Conservation (phyloP, 768 basidiomycete species). For the Lactarius trivialis region DNA sequence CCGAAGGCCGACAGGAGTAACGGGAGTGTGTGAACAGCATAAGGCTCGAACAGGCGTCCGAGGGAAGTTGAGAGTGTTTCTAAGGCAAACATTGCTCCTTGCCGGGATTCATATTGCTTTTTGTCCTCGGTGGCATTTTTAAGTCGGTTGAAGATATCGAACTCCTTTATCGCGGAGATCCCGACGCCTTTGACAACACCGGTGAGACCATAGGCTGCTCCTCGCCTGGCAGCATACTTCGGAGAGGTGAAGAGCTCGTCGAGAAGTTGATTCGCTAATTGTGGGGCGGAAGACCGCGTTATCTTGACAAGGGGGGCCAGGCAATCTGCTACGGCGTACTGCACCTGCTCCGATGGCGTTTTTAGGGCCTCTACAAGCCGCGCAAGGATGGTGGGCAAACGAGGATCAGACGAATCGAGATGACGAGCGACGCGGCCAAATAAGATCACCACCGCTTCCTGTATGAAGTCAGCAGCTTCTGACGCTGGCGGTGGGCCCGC, state of each 20-base stretch:
- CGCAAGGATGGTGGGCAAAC: slow-evolving; percentile 77
- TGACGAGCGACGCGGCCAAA: slow-evolving; percentile 91
- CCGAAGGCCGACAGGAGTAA: slow-evolving; percentile 81
- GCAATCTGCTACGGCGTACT: slow-evolving; percentile 94
- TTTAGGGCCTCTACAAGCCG: slow-evolving; percentile 82
- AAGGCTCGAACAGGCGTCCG: slow-evolving; percentile 90
- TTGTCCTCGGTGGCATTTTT: slow-evolving; percentile 81
- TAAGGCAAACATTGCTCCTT: slow-evolving; percentile 92
- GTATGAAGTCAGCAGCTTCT: slow-evolving; percentile 79
- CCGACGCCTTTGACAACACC: slow-evolving; percentile 92
- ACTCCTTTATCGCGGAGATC: slow-evolving; percentile 77
- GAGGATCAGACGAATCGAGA: slow-evolving; percentile 65
- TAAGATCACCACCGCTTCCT: slow-evolving; percentile 91
- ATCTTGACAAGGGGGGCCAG: slow-evolving; percentile 76
- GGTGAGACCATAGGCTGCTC: slow-evolving; percentile 93
- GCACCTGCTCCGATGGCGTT: slow-evolving; percentile 94
- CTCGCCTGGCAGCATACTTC: slow-evolving; percentile 93
- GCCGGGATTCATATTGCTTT: slow-evolving; percentile 76
- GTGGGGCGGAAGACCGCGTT: slow-evolving; percentile 52
- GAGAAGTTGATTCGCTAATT: slow-evolving; percentile 71
- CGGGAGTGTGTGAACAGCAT: slow-evolving; percentile 78
- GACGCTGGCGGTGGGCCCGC: slow-evolving; percentile 41
- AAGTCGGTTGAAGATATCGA: slow-evolving; percentile 67
- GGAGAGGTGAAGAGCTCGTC: slow-evolving; percentile 67
- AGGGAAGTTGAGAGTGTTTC: slow-evolving; percentile 85